A percentile compares a stretch with the other conserved stretches of the same genome.
Conservation (phyloP, 352 stramenopile species). For the Phytopythium vexans region DNA sequence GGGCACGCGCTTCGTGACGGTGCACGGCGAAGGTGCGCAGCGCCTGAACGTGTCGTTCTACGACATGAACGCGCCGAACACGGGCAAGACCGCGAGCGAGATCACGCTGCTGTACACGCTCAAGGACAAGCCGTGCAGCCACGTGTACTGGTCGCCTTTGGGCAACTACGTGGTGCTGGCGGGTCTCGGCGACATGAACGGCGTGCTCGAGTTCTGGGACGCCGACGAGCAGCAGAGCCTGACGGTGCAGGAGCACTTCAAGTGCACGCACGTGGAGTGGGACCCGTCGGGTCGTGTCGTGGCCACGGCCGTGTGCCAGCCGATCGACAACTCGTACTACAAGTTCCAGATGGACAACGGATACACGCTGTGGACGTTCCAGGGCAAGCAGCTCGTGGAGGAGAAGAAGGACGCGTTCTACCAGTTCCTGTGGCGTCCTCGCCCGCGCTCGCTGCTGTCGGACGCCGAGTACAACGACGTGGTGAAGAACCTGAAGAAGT, state of each 20-base stretch:
- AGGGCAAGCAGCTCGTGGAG: conserved; percentile 93
- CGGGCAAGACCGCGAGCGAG: conserved; percentile 68
- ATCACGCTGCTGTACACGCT: conserved; percentile 95
- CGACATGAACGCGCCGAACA: conserved; percentile 81
- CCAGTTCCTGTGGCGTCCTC: conserved; percentile 89
- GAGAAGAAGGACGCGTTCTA: conserved; percentile 98
- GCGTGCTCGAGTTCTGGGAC: conserved; percentile 98
- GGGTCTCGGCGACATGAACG: conserved; percentile 93
- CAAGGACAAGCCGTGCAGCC: conserved; percentile 93
- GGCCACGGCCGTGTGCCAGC: conserved; percentile 94
- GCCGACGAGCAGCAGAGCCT: conserved; percentile 94
- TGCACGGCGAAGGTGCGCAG: conserved; percentile 94
- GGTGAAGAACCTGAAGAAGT: conserved; percentile 98
- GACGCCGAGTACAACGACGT: conserved; percentile 93
- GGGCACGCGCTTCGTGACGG: conserved; percentile 94
- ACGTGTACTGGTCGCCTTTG: conserved; percentile 96
- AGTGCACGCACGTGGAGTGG: conserved; percentile 97
- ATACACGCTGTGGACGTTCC: conserved; percentile 98
- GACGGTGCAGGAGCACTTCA: conserved; percentile 97
- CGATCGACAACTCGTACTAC: conserved; percentile 93
- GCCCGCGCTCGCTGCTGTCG: conserved; percentile 91
- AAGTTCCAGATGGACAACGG: conserved; percentile 99
- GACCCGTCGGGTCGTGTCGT: conserved; percentile 96
- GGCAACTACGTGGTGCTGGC: conserved; percentile 94
- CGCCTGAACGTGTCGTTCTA: conserved; percentile 96